Conservation (phyloP, 768 basidiomycete genomes). For the Fomitopsis serialis region DNA sequence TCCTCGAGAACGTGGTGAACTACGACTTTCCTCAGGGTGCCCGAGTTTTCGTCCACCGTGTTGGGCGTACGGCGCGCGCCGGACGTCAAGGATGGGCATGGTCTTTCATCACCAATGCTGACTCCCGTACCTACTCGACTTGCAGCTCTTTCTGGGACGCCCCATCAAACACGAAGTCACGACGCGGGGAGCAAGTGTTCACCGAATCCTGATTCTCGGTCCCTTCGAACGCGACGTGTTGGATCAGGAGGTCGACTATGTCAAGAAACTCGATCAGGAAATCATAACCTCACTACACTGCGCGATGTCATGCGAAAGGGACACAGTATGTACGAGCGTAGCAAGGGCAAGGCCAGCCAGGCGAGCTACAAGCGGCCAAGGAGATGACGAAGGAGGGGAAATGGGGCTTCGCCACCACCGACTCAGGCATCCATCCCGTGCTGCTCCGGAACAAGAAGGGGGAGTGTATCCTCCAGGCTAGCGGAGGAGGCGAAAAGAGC, state of each 20-base stretch:
- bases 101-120: slow-evolving; percentile 83
- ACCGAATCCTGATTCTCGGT: slow-evolving; percentile 76
- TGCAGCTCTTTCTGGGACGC: slow-evolving; percentile 87
- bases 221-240: slow-evolving; percentile 73
- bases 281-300: slow-evolving; percentile 59
- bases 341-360: slow-evolving; percentile 83
- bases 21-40: slow-evolving; percentile 97
- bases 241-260: slow-evolving; percentile 82
- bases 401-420: slow-evolving; percentile 65
- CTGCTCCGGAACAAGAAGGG: slow-evolving; percentile 33
- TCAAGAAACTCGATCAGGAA: slow-evolving; percentile 59
- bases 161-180: slow-evolving; percentile 56
- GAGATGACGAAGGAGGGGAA: slow-evolving; percentile 67
- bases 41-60: slow-evolving; percentile 92
- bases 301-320: slow-evolving; percentile 85
- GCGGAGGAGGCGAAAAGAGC: slow-evolving; percentile 53
- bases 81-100: slow-evolving; percentile 95
- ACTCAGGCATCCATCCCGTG: slow-evolving; percentile 70
- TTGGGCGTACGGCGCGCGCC: slow-evolving; percentile 93
- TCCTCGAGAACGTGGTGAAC: slow-evolving; percentile 95
- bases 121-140: slow-evolving; percentile 84
- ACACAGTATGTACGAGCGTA: slow-evolving; percentile 91
- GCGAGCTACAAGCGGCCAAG: slow-evolving; percentile 89
- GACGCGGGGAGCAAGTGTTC: slow-evolving; percentile 55
- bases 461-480: slow-evolving; percentile 28